Evolutionary conservation across 2,329 filamentous ascomycete species (phyloP).

Genomic region (Torrubiella hemipterigena): DNA sequence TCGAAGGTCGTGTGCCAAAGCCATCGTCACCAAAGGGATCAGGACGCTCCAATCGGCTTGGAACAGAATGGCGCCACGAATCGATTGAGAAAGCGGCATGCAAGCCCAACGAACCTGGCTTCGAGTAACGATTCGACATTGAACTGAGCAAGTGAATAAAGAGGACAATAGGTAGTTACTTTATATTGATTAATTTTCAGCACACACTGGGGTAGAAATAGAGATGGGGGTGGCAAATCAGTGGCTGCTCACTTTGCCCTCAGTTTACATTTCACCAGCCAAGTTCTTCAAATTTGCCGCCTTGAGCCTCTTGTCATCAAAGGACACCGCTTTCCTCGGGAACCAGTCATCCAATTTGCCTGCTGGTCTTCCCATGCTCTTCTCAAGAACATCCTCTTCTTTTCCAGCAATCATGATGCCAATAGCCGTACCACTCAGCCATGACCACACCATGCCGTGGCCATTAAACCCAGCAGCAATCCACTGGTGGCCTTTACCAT

Average conservation of each 20-base stretch:
- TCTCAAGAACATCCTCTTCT: slow-evolving; percentile 16
- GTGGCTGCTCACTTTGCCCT: no score
- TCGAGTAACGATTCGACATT: no score
- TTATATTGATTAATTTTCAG: neutral
- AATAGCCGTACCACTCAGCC: slow-evolving; percentile 35
- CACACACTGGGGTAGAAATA: no score
- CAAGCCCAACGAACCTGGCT: no score
- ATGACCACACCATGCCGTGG: slow-evolving; percentile 42
- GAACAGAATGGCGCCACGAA: slow-evolving; percentile 21
- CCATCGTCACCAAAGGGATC: slow-evolving; percentile 23
- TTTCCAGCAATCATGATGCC: slow-evolving; percentile 31
- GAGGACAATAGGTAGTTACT: no score
- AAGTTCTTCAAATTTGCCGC: slow-evolving; percentile 24
- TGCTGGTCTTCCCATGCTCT: slow-evolving; percentile 19
- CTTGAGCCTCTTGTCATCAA: slow-evolving; percentile 20
- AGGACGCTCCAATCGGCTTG: slow-evolving; percentile 20
- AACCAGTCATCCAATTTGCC: slow-evolving; percentile 28
- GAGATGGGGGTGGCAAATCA: no score
- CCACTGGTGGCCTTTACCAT: slow-evolving; percentile 29
- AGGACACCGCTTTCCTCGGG: slow-evolving; percentile 19
- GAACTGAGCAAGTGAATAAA: neutral
- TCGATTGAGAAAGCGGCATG: no score
- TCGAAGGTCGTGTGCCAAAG: slow-evolving; percentile 17
- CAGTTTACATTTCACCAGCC: slow-evolving; percentile 6
- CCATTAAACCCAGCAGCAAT: slow-evolving; percentile 38